These are phyloP conservation scores for Lolium multiflorum DNA, from an alignment of 176 grass and related monocot species.

Conservation along the genomic window DNA sequence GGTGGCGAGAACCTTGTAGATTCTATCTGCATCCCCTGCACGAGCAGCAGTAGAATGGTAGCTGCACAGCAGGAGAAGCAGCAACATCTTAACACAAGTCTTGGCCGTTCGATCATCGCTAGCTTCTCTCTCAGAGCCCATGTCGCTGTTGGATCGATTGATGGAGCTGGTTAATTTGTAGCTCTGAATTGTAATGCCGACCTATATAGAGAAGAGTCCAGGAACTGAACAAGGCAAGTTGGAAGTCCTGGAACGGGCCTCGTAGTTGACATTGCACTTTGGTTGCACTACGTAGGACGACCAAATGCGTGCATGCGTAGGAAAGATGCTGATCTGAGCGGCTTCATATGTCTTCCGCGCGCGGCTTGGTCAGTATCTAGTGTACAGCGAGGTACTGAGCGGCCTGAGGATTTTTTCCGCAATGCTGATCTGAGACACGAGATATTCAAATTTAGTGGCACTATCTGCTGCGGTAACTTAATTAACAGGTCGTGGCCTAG, in stretches of 20 bases:
- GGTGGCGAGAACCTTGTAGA: constrained; percentile 11
- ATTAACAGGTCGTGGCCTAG: neutral
- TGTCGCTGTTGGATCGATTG: neutral
- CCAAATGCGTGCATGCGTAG: too few relatives aligned
- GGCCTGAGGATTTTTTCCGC: too few relatives aligned
- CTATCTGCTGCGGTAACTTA: neutral
- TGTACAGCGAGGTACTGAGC: too few relatives aligned
- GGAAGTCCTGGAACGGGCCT: neutral
- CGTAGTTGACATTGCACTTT: neutral
- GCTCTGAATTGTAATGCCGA: neutral
- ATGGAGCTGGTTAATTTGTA: neutral
- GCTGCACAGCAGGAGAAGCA: constrained; percentile 45
- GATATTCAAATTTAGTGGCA: neutral
- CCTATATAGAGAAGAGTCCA: neutral
- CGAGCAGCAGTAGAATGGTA: neutral
- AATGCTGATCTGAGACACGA: neutral
- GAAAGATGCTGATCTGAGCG: too few relatives aligned
- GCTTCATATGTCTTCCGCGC: too few relatives aligned
- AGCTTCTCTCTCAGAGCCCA: neutral
- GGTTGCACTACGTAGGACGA: too few relatives aligned
- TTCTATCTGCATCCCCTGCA: neutral
- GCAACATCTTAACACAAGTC: constrained; percentile 10
- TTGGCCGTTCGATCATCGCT: neutral
- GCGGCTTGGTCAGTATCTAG: too few relatives aligned
- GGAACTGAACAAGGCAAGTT: too few relatives aligned